A percentile compares a stretch with the other conserved stretches of the same genome.
These are phyloP conservation scores for Fusarium buxicola DNA, from an alignment of 2,329 filamentous ascomycete species.

Conservation along the genomic window DNA sequence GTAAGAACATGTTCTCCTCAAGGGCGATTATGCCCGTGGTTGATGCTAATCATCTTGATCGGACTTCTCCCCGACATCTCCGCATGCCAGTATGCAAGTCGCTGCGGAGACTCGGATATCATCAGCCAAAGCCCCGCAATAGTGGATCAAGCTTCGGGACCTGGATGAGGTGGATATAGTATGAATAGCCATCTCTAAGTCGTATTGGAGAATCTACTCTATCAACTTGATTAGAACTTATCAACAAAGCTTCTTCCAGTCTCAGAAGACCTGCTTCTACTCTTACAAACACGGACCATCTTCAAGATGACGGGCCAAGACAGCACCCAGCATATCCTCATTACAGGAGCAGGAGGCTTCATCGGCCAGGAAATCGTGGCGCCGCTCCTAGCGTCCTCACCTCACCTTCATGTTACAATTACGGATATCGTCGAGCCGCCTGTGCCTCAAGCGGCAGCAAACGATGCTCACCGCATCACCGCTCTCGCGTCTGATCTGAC, in stretches of 20 bases:
- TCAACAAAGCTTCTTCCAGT: not conserved
- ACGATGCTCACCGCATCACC: constrained; percentile 44
- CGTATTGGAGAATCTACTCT: constrained; percentile 4
- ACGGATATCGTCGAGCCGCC: constrained; percentile 67
- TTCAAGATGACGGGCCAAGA: constrained; percentile 25
- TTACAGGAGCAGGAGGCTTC: constrained; percentile 73
- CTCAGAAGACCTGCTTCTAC: not conserved
- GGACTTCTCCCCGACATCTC: constrained; percentile 39
- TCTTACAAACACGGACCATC: not conserved
- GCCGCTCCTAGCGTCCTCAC: constrained; percentile 60
- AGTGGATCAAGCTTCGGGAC: constrained; percentile 26
- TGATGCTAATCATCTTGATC: constrained; percentile 1
- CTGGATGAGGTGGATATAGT: constrained; percentile 15
- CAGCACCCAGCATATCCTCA: constrained; percentile 58
- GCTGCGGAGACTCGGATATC: constrained; percentile 31
- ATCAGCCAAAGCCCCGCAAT: constrained; percentile 27
- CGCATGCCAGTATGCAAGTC: constrained; percentile 20
- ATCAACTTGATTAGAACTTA: constrained; percentile 3
- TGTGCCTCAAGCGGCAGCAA: constrained; percentile 54
- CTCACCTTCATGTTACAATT: constrained; percentile 59
- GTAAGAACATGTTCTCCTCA: not conserved
- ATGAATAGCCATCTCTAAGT: not conserved
- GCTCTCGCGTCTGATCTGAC: constrained; percentile 44
- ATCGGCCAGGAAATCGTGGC: constrained; percentile 71
- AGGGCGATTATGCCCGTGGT: not conserved